Conservation (phyloP, 192 early-diverging fungal species). For the Podila verticillata region DNA sequence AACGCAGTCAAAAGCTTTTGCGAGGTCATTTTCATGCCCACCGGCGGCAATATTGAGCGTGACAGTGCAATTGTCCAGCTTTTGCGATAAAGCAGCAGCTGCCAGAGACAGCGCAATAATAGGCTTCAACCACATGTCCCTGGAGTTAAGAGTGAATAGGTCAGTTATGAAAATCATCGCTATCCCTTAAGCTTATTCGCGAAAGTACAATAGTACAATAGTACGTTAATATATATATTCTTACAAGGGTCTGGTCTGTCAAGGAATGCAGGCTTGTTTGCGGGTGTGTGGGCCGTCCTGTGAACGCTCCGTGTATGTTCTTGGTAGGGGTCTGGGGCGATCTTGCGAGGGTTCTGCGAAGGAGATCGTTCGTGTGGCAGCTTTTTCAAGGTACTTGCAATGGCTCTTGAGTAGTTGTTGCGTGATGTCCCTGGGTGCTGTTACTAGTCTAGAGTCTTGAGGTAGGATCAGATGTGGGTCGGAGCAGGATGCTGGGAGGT, state of each 20-base stretch:
- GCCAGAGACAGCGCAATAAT: background rate
- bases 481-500: background rate
- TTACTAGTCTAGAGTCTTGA: too few species aligned
- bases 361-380: too few species aligned
- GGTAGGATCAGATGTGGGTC: too few species aligned
- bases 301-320: too few species aligned
- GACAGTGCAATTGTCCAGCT: slow-evolving; percentile 1
- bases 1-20: background rate
- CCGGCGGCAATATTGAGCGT: background rate
- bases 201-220: slow-evolving; percentile 2
- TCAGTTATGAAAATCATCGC: background rate
- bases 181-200: background rate
- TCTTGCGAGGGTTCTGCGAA: too few species aligned
- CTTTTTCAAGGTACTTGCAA: too few species aligned
- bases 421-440: too few species aligned
- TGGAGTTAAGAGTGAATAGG: background rate
- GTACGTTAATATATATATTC: too few species aligned
- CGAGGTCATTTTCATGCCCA: background rate
- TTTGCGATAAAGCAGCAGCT: background rate
- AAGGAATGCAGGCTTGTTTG: slow-evolving; percentile 1
- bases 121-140: slow-evolving; percentile 1
- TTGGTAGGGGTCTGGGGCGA: too few species aligned
- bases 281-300: too few species aligned
- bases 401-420: too few species aligned
- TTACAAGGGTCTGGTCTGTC: slow-evolving; percentile 6